phyloP scores from a whole-genome alignment of 1,139 yeast genomes.

The Suhomyces kunorum region DNA sequence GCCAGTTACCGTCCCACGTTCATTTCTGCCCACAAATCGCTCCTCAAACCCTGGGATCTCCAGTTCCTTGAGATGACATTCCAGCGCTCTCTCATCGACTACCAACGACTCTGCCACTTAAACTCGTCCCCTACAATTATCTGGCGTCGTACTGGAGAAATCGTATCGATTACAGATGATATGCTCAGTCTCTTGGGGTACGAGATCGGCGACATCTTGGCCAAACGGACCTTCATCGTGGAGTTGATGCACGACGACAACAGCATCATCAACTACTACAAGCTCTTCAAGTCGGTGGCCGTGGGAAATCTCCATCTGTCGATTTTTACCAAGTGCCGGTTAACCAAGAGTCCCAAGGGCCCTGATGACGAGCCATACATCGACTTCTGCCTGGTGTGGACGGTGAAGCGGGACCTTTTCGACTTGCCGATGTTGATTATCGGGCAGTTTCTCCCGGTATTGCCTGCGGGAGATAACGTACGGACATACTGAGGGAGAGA shows the following conservation, averaged over 20 bases:
- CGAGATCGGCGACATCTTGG: conserved; percentile 46
- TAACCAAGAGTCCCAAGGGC: conserved; percentile 32
- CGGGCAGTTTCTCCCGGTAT: conserved; percentile 48
- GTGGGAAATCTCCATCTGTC: conserved; percentile 53
- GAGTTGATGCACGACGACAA: conserved; percentile 53
- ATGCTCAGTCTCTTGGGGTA: conserved; percentile 64
- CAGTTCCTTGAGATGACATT: conserved; percentile 67
- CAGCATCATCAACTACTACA: conserved; percentile 45
- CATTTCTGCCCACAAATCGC: conserved; percentile 67
- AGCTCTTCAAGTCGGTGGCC: conserved; percentile 50
- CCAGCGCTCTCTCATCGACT: conserved; percentile 67
- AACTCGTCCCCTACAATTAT: conserved; percentile 70
- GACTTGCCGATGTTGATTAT: conserved; percentile 71
- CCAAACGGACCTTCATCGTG: conserved; percentile 55
- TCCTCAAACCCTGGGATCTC: conserved; percentile 63
- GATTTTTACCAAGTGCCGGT: conserved; percentile 49
- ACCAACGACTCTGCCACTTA: conserved; percentile 58
- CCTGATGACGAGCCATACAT: conserved; percentile 30
- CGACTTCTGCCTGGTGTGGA: conserved; percentile 62
- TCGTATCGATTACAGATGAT: conserved; percentile 69
- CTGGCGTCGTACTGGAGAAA: conserved; percentile 79
- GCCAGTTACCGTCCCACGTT: conserved; percentile 73
- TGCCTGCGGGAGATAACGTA: conserved; percentile 44
- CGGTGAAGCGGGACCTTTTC: conserved; percentile 79
- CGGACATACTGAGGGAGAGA: conserved; percentile 41